phyloP scores from a whole-genome alignment of 179 eudicot genomes.

The Corrigiola litoralis region DNA sequence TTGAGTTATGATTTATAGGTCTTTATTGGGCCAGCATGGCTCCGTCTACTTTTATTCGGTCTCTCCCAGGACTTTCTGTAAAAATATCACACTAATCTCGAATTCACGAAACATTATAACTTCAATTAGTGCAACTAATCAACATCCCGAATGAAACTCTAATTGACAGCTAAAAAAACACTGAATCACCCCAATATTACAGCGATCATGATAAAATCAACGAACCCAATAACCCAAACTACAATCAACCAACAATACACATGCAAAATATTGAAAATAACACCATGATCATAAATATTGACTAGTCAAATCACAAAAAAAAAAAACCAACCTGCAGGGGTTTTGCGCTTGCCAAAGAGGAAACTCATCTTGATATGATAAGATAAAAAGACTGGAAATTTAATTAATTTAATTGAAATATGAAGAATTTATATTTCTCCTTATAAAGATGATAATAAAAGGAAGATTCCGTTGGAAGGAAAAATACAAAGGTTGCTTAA shows the following conservation, averaged over 20 bases:
- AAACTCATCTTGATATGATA: constrained; percentile 27
- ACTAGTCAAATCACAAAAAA: not conserved
- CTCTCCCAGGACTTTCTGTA: no score
- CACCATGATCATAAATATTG: not conserved
- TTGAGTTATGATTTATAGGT: no score
- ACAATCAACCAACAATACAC: not conserved
- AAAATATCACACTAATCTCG: no score
- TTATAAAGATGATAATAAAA: no score
- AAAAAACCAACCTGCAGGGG: constrained; percentile 29
- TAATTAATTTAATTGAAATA: not conserved
- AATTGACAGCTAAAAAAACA: not conserved
- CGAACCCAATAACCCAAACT: not conserved
- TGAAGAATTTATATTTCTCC: no score
- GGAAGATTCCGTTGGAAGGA: no score
- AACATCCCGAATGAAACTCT: not conserved
- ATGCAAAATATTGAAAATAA: not conserved
- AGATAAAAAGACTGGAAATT: not conserved
- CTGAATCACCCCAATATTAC: not conserved
- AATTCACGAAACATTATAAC: no score
- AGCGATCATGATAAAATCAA: not conserved
- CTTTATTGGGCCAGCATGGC: no score
- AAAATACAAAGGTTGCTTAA: no score
- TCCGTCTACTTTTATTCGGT: no score
- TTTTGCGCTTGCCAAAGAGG: constrained; percentile 32
- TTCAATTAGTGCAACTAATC: no score